Evolutionary conservation across 352 stramenopile genomes (phyloP), one percentile per base, ranked within the genome.

Genomic region (Elongisporangium prolatum): DNA sequence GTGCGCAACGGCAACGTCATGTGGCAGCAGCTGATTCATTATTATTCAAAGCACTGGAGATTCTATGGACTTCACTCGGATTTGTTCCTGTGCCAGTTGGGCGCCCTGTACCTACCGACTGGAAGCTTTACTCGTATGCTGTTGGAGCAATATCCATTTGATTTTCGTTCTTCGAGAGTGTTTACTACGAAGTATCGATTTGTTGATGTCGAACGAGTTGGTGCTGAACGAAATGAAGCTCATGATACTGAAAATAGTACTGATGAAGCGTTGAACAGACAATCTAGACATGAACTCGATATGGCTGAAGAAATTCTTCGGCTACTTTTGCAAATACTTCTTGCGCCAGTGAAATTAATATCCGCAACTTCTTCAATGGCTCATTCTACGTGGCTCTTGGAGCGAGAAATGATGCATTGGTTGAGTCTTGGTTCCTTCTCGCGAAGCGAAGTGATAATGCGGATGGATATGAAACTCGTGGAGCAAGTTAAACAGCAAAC

Each of bases 1-100:
- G 72, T 91, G 1, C 75, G 80, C 57, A 93, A 92, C 60, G 84
- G 84, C 4, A 86, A 80, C 38, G 78, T 81, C 14, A 93, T 93
- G 84, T 75, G 81, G 62, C 81, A 91, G 51, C 84, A 93, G 52
- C 65, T 93, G 21, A 74, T 81, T 20, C 84, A 93, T 56, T 93
- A 91, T 52, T 78, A 88, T 64, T 87, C 81, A 9, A 89, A 88
- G 57, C 81, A 93, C 50, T 93, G 84, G 84, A 74, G 84, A 11
- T 90, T 78, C 57, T 87, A 77, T 52, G 84, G 84, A 14, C 71
- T 93, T 11, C 78, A 91, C 54, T 81, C 73, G 2, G 84, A 93
- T 57, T 44, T 91, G 47, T 93, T 88, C 25, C 34, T 91, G 2
- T 79, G 71, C 21, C 84, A 93, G 44, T 28, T 91, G 7, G 76